Evolutionary conservation across 495 filamentous ascomycete species (phyloP).

Genomic region (Lasiosphaeria ovina): DNA sequence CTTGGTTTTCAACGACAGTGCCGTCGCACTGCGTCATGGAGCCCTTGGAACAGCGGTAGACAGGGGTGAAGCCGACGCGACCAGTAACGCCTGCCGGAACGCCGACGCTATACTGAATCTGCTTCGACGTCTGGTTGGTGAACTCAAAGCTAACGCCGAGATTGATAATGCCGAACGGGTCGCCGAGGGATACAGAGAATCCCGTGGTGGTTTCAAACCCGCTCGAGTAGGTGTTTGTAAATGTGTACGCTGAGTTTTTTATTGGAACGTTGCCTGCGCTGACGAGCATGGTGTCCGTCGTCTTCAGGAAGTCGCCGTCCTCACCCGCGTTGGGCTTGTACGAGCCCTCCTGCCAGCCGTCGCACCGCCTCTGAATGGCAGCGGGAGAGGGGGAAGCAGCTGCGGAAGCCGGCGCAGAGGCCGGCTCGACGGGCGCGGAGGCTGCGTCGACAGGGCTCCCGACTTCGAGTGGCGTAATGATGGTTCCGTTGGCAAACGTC

Average conservation of each 20-base stretch:
- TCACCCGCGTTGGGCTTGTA: background rate
- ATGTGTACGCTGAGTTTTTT: background rate
- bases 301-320: background rate
- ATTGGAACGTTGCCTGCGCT: background rate
- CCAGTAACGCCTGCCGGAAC: background rate
- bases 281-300: background rate
- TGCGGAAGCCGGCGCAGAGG: too few species aligned
- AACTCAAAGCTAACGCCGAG: background rate
- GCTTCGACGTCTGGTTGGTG: background rate
- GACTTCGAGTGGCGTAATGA: conserved; percentile 4
- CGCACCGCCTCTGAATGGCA: background rate
- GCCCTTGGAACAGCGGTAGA: background rate
- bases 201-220: background rate
- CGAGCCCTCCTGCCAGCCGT: background rate
- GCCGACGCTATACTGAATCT: background rate
- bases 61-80: background rate
- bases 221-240: background rate
- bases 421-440: too few species aligned
- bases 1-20: background rate
- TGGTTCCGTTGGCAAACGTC: conserved; percentile 6
- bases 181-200: background rate
- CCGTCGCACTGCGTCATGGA: background rate
- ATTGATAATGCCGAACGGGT: background rate
- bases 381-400: background rate
- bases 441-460: background rate